Percentiles rank a stretch among this genome's conserved stretches.
These are phyloP conservation scores for Backusella circina DNA, from an alignment of 192 early-diverging fungal species.

Conservation along the genomic window DNA sequence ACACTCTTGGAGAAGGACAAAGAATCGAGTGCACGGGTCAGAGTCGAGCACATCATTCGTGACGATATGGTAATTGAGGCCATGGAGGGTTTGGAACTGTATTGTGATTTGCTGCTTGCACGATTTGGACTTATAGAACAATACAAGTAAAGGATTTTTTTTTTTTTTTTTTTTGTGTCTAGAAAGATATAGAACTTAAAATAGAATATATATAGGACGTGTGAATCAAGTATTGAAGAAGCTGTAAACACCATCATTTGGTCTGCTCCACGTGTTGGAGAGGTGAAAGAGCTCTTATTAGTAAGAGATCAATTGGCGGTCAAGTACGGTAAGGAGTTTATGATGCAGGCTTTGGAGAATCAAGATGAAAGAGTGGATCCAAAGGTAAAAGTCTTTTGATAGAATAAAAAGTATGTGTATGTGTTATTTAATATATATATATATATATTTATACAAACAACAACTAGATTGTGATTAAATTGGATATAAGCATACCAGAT, in stretches of 20 bases:
- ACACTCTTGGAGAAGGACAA: constrained; percentile 78
- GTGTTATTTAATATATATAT: no score
- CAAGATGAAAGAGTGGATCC: constrained; percentile 70
- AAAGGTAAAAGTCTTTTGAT: no score
- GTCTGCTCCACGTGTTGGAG: constrained; percentile 79
- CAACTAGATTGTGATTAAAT: constrained; percentile 84
- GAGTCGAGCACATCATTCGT: constrained; percentile 91
- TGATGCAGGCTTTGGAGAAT: constrained; percentile 71
- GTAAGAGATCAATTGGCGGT: constrained; percentile 76
- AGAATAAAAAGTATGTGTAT: no score
- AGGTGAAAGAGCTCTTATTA: constrained; percentile 72
- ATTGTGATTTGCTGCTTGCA: constrained; percentile 86
- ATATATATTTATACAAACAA: no score
- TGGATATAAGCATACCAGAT: constrained; percentile 75
- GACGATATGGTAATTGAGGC: constrained; percentile 92
- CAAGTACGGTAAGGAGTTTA: constrained; percentile 86
- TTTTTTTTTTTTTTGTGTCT: no score
- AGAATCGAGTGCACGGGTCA: constrained; percentile 78
- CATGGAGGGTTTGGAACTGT: constrained; percentile 89
- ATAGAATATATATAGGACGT: constrained; percentile 40
- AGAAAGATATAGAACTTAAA: not conserved
- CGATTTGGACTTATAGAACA: constrained; percentile 86
- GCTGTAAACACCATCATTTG: constrained; percentile 90
- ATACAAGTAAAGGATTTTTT: constrained; percentile 60
- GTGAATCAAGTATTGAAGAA: constrained; percentile 83